phyloP scores from a whole-genome alignment of 1,284 basidiomycete species.

The Leccinum holopus region DNA sequence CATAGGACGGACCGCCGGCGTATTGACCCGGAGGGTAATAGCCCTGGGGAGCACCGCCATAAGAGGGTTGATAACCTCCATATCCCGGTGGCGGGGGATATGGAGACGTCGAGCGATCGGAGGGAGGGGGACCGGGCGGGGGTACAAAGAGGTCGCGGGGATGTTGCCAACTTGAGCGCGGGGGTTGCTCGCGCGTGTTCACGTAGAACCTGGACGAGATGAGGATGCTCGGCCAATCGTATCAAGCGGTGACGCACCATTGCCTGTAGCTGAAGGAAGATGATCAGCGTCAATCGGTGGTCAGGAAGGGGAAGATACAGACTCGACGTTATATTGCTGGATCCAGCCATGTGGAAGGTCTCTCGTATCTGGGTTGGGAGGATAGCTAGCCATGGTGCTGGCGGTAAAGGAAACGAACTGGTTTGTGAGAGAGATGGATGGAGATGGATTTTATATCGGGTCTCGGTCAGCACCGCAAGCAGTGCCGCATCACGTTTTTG shows the following conservation, averaged over 20 bases:
- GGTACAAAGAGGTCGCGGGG: constrained; percentile 55
- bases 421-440: constrained; percentile 12
- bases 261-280: constrained; percentile 54
- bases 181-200: constrained; percentile 57
- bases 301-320: constrained; percentile 31
- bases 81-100: constrained; percentile 30
- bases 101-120: constrained; percentile 33
- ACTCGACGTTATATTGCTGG: constrained; percentile 67
- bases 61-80: constrained; percentile 20
- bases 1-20: constrained; percentile 2
- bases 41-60: constrained; percentile 21
- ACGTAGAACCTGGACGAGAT: constrained; percentile 62
- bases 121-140: constrained; percentile 37
- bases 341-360: constrained; percentile 68
- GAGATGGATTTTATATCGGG: constrained; percentile 30
- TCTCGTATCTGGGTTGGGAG: constrained; percentile 61
- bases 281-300: constrained; percentile 20
- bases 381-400: constrained; percentile 44
- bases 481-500: constrained; percentile 21
- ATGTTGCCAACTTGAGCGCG: constrained; percentile 64
- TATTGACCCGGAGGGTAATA: constrained; percentile 27
- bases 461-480: constrained; percentile 14
- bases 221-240: not conserved
- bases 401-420: constrained; percentile 7
- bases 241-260: constrained; percentile 47